phyloP scores from a whole-genome alignment of 345 rosid genomes.

The Rhizophora apiculata region DNA sequence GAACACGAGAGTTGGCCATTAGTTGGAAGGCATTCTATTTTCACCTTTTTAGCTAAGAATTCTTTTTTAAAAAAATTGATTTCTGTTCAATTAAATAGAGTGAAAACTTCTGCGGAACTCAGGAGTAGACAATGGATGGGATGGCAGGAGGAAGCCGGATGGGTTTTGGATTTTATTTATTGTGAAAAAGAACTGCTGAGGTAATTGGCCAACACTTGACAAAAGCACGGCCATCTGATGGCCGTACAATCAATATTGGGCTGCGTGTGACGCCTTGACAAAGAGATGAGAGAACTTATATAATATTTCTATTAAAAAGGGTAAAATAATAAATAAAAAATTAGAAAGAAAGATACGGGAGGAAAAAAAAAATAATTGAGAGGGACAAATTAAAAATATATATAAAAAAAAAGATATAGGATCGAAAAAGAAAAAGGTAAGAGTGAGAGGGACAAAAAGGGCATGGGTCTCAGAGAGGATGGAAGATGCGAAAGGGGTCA shows the following conservation, averaged over 20 bases:
- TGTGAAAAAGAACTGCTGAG: background rate
- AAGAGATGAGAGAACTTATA: slow-evolving; percentile 6
- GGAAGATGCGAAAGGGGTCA: slow-evolving; percentile 15
- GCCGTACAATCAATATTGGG: slow-evolving; percentile 32
- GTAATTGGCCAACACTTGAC: background rate
- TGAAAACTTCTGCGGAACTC: no score
- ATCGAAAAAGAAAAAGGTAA: background rate
- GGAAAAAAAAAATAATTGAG: background rate
- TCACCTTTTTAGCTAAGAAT: no score
- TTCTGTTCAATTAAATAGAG: no score
- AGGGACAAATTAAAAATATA: background rate
- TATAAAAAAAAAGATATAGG: background rate
- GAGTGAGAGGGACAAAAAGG: slow-evolving; percentile 32
- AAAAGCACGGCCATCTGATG: slow-evolving; percentile 7
- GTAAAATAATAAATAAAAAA: no score
- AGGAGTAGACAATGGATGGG: no score
- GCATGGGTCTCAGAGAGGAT: slow-evolving; percentile 13
- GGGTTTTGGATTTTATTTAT: background rate
- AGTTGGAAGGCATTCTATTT: no score
- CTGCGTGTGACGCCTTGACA: slow-evolving; percentile 16
- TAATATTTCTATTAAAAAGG: background rate
- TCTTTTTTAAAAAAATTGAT: no score
- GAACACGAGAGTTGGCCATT: no score
- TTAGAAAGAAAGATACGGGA: no score
- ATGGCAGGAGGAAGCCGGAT: background rate